phyloP scores from a whole-genome alignment of 1,284 basidiomycete genomes.

The Ceratobasidium sp. region DNA sequence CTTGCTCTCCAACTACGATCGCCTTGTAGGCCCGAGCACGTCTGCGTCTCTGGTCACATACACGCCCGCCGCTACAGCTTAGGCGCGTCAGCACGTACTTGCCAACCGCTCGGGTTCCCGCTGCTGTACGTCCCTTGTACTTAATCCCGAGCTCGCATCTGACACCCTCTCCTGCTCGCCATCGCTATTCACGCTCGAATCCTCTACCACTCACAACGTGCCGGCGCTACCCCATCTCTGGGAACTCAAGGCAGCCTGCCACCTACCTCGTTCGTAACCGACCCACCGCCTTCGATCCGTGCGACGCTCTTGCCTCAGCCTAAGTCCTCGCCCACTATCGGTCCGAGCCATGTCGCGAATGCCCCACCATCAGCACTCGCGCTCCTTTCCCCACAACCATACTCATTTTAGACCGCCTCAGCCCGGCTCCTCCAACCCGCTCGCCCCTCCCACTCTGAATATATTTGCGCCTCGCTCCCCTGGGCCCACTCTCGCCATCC shows the following conservation, averaged over 20 bases:
- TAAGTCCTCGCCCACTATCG: neutral
- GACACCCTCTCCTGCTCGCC: conserved; percentile 4
- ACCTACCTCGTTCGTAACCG: conserved; percentile 16
- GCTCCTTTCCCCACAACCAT: conserved; percentile 34
- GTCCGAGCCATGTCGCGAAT: conserved; percentile 17
- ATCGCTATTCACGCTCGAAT: conserved; percentile 18
- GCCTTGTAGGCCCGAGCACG: neutral
- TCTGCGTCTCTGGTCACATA: neutral
- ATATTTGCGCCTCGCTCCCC: conserved; percentile 33
- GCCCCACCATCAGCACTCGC: conserved; percentile 40
- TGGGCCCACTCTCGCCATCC: conserved; percentile 26
- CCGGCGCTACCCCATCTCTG: conserved; percentile 27
- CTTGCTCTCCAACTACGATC: neutral
- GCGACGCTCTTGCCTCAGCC: conserved; percentile 6
- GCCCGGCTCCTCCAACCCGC: conserved; percentile 10
- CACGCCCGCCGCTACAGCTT: conserved; percentile 2
- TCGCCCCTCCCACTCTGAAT: conserved; percentile 31
- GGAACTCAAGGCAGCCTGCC: conserved; percentile 26
- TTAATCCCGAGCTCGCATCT: conserved; percentile 1
- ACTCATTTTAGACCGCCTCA: conserved; percentile 16
- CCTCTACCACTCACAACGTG: conserved; percentile 13
- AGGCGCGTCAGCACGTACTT: neutral
- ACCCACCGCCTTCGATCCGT: conserved; percentile 9
- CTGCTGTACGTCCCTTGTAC: conserved; percentile 1
- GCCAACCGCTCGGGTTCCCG: neutral